Base-by-base conservation (phyloP, 306 rosid genomes). In the Senna tora region DNA sequence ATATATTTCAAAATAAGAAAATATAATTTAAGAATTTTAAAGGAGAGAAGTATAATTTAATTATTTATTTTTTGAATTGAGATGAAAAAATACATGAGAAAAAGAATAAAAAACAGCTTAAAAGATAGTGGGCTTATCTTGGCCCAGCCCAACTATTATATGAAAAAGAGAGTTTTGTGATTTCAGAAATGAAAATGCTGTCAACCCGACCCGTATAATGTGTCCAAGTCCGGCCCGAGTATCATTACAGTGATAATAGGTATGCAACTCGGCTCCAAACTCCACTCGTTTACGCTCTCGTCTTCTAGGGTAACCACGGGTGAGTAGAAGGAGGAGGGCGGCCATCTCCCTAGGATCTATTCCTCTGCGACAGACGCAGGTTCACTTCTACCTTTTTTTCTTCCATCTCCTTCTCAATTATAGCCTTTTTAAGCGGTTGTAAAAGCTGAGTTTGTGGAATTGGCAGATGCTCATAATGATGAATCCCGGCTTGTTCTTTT, bases 261-360 rank as follows among this genome's bases (percentile, higher is more conserved):
- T 9, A 30, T 22, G 71, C 42, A 7, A 1, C 28, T 46, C 30
- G 28, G 14, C 72, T 9, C 28, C 2, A n/a, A 3, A 11, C 45
- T 22, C 5, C 16, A n/a, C 25, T 66, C 57, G 4, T 28, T 9
- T 3, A 10, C 30, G 15, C 57, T 16, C 72, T 66, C 39, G 72
- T 30, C 39, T 52, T 47, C 54, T 65, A 66, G 72, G 72, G 58
- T 30, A 66, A 66, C 58, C 14, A 45, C 42, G 10, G 17, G 61
- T 10, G 51, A 19, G 25, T 6, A n/a, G n/a, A 15, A 45, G 57
- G 21, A 45, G 57, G 21, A 66, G 43, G 15, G 43, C 72, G 43
- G 45, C 72, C 72, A n/a, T 47, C 45, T 46, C 45, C 9, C 7
- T 25, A 9, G 25, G 71, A 65, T 65, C 71, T 11, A 25, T 39